A percentile compares a stretch with the other conserved stretches of the same genome.
Evolutionary conservation across 352 stramenopile genomes (phyloP).

Genomic region (Blastocystis sp.): DNA sequence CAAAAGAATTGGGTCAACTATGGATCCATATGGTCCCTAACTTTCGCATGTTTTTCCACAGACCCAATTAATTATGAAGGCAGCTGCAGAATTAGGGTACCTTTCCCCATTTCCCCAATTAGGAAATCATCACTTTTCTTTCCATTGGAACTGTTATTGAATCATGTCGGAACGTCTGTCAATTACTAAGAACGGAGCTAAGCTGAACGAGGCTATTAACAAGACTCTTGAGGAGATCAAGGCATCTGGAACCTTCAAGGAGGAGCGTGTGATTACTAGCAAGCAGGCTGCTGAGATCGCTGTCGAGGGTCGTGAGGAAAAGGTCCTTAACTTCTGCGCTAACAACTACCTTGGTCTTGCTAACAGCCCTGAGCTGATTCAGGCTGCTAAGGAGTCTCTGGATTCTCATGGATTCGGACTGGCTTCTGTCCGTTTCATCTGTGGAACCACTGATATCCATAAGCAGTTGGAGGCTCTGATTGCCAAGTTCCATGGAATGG

Average conservation of each 20-base stretch:
- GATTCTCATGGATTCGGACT: conserved; percentile 80
- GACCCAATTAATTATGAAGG: neutral
- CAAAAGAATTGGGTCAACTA: neutral
- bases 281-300: conserved; percentile 74
- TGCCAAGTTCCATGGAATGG: conserved; percentile 82
- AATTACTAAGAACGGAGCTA: conserved; percentile 45
- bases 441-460: conserved; percentile 83
- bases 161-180: conserved; percentile 48
- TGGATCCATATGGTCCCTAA: neutral
- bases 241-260: conserved; percentile 64
- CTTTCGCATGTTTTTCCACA: neutral
- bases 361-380: conserved; percentile 77
- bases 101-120: neutral
- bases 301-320: conserved; percentile 68
- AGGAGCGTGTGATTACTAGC: conserved; percentile 80
- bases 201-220: conserved; percentile 40
- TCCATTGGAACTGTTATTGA: neutral
- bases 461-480: conserved; percentile 81
- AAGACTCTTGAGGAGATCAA: conserved; percentile 21
- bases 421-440: conserved; percentile 85
- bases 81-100: neutral
- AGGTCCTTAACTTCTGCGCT: conserved; percentile 84
- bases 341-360: conserved; percentile 86
- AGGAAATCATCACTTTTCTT: neutral
- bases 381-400: conserved; percentile 75